phyloP scores from a whole-genome alignment of 257 asterid genomes.

The Lithospermum erythrorhizon region DNA sequence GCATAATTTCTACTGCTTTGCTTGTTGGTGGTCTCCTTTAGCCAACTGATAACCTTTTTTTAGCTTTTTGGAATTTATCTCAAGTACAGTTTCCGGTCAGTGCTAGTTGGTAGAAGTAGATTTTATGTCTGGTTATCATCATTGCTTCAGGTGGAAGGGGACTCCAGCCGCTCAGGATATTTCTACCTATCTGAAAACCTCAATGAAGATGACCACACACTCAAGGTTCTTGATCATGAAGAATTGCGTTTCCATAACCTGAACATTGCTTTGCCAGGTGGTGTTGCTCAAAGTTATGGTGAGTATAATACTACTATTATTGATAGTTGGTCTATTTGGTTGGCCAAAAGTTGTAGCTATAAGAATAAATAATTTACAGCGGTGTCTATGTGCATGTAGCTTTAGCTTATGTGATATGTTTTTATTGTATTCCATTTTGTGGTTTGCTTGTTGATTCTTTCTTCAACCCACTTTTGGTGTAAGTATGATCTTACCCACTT shows the following conservation, averaged over 20 bases:
- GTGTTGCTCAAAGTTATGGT: conserved; percentile 40
- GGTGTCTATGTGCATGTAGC: not conserved
- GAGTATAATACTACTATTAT: conserved; percentile 15
- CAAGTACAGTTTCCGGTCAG: not conserved
- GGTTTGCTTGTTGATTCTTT: no score
- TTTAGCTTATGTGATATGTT: no score
- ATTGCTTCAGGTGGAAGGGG: conserved; percentile 68
- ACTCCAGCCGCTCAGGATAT: conserved; percentile 44
- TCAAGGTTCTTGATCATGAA: conserved; percentile 65
- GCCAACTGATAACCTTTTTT: not conserved
- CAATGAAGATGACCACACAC: conserved; percentile 69
- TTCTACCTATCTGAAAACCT: conserved; percentile 88
- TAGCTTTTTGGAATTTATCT: no score
- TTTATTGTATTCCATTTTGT: no score
- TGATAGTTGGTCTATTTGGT: not conserved
- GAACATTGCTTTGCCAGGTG: conserved; percentile 50
- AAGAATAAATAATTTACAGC: not conserved
- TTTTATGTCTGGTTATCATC: conserved; percentile 8
- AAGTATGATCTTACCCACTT: not conserved
- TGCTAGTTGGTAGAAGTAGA: conserved; percentile 9
- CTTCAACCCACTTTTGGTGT: not conserved
- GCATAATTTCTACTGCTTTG: no score
- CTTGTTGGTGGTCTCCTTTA: not conserved
- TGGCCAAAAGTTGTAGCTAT: not conserved
- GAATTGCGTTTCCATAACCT: conserved; percentile 30